Evolutionary conservation across 257 asterid genomes (phyloP), one percentile per base, ranked within the genome.

Genomic region (Lycium barbarum): DNA sequence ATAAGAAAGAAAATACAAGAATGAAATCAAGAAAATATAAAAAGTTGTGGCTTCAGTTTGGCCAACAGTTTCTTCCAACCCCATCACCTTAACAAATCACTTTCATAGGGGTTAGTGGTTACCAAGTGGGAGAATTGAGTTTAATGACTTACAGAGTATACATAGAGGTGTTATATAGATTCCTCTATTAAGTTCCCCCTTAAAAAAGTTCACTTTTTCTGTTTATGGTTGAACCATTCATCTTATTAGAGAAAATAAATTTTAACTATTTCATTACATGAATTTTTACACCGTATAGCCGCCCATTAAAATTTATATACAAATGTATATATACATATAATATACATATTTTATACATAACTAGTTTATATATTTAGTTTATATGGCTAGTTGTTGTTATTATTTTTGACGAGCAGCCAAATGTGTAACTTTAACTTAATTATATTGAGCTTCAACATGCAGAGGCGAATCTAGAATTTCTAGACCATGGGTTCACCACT

Each of bases 21-120:
- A 40, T 40, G 45, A 40, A 40, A 40, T 40, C 45, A 40, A 40
- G 45, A 40, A 40, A 61, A 43, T 43, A 45, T 9, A 12, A 45
- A 59, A 76, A 51, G 13, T 65, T 84, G 72, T 84, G 87, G 84
- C 80, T 84, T 35, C 81, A 84, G 63, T 63, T 84, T 78, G 72
- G n/a, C 80, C 67, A 79, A 47, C 80, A 65, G 38, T 79, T 74
- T 78, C 76, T 79, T 83, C 82, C 72, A 51, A 51, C 47, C 18
- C 38, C 84, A 66, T 20, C 26, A 1, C n/a, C 14, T 71, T 45
- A 53, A 55, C 61, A 62, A 55, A 68, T 72, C 63, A 82, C 45
- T 72, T 49, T 72, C 43, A 45, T 84, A 82, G 87, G 88, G 84
- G 86, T 86, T 87, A 80, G 87, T 88, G 84, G 86, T 86, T 87